phyloP scores from a whole-genome alignment of 2,329 filamentous ascomycete species.

The Fusarium scirpi region DNA sequence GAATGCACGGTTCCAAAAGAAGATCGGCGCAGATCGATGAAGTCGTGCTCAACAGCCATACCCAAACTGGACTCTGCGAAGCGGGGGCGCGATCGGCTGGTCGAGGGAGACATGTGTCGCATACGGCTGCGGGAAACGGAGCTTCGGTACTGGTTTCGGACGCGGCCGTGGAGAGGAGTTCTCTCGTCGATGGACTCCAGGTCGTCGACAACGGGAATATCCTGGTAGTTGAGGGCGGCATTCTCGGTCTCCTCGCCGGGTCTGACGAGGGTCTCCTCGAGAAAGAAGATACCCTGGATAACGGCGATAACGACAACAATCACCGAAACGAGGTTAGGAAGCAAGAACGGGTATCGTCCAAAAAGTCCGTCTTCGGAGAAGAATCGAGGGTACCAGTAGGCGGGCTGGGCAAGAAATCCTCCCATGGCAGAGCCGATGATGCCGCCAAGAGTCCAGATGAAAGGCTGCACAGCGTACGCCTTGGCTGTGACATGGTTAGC shows the following conservation, averaged over 20 bases:
- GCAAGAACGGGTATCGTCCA: constrained; percentile 73
- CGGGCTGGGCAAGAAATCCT: constrained; percentile 74
- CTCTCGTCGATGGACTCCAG: constrained; percentile 36
- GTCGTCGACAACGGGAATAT: constrained; percentile 37
- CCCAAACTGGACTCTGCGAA: constrained; percentile 42
- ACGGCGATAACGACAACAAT: constrained; percentile 73
- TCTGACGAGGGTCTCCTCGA: constrained; percentile 59
- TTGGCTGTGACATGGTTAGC: constrained; percentile 44
- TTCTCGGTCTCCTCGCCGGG: not conserved
- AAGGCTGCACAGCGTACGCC: constrained; percentile 89
- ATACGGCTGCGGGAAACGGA: constrained; percentile 22
- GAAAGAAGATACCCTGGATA: constrained; percentile 71
- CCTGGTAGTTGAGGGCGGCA: constrained; percentile 33
- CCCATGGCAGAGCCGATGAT: constrained; percentile 90
- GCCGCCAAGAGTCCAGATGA: constrained; percentile 88
- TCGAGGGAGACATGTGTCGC: constrained; percentile 32
- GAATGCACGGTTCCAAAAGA: constrained; percentile 59
- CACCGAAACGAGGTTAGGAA: constrained; percentile 65
- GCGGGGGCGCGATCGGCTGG: constrained; percentile 33
- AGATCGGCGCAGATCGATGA: constrained; percentile 45
- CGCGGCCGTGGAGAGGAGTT: constrained; percentile 23
- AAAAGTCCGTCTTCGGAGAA: constrained; percentile 57
- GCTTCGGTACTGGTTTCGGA: constrained; percentile 34
- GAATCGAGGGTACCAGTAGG: constrained; percentile 78
- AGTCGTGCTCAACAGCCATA: constrained; percentile 39